Percentiles rank a stretch among this genome's conserved stretches.
These are phyloP conservation scores for Aspergillus ostianus DNA, from an alignment of 495 filamentous ascomycete genomes.

Conservation along the genomic window DNA sequence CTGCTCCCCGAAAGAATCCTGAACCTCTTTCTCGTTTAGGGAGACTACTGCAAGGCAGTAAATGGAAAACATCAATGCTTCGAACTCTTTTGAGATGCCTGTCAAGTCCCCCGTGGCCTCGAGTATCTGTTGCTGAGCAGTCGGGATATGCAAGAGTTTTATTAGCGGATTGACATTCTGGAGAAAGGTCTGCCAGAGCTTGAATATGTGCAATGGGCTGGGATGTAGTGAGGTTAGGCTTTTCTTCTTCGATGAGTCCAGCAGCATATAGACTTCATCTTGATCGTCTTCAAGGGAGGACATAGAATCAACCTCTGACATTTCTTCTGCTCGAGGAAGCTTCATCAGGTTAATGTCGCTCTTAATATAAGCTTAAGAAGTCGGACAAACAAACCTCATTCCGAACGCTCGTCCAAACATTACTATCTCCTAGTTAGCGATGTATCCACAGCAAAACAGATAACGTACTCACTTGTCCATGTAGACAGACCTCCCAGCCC, in stretches of 20 bases:
- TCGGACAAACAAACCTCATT: constrained; percentile 40
- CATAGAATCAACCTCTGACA: constrained; percentile 22
- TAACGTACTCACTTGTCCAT: constrained; percentile 43
- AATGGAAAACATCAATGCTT: constrained; percentile 51
- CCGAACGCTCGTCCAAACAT: constrained; percentile 52
- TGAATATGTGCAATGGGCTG: constrained; percentile 63
- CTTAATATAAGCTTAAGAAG: neutral
- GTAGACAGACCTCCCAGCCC: constrained; percentile 44
- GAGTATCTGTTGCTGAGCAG: constrained; percentile 45
- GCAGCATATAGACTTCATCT: constrained; percentile 25
- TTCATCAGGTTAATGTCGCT: constrained; percentile 17
- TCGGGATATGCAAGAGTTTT: constrained; percentile 70
- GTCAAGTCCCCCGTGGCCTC: constrained; percentile 35
- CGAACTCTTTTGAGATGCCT: constrained; percentile 33
- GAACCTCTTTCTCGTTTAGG: constrained; percentile 37
- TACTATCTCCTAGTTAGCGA: constrained; percentile 22
- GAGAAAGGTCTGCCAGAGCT: constrained; percentile 67
- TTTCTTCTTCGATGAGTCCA: constrained; percentile 14
- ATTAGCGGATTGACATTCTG: constrained; percentile 66
- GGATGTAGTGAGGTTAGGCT: constrained; percentile 55
- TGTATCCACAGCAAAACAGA: neutral
- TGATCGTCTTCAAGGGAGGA: constrained; percentile 19
- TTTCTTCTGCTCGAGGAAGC: constrained; percentile 48
- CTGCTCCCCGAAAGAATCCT: constrained; percentile 39
- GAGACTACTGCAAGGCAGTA: constrained; percentile 45